Base-by-base conservation (phyloP, 2,329 filamentous ascomycete species). In the Alternaria solani region DNA sequence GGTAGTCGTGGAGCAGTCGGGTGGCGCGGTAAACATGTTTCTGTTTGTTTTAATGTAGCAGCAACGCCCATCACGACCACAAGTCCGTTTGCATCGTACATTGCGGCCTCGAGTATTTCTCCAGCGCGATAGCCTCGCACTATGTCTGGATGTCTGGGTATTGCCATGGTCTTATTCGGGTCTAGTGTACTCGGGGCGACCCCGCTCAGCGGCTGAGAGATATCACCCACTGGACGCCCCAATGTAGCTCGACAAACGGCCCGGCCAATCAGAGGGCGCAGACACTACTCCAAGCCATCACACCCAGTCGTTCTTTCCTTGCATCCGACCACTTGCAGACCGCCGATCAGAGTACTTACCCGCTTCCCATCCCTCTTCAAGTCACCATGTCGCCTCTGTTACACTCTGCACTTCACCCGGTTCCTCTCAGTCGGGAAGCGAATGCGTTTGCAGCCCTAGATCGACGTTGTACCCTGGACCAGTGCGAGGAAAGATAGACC, bases 131-230 rank as follows among this genome's bases (percentile, higher is more conserved):
- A 55, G 28, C 53, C 46, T 47, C 38, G 47, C 16, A 42, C 44
- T 51, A 32, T 54, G 39, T 51, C 32, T 49, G 56, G 58, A 64
- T 49, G 46, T 55, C 6, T 25, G 55, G 12, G 20, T 41, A 42
- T 62, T 59, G 47, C 55, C 41, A 48, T 41, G 23, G 43, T 25
- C 58, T 55, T 42, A 49, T 57, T 23, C 25, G 11, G 57, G 6
- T 8, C 47, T 68, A 67, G 68, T 54, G 56, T 51, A 28, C 49
- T 53, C 56, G 47, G 52, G 23, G 55, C 62, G 62, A 66, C 74
- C 75, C 74, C 74, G 67, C 73, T 59, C 70, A 70, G 75, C 75
- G 75, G 67, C 63, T 78, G 70, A 58, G 62, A 59, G 62, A 64
- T 60, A 59, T 58, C 68, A 69, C 53, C 68, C 44, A 73, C 71